Percentiles rank a stretch among this genome's conserved stretches.
phyloP scores from a whole-genome alignment of 495 filamentous ascomycete species.

The Hyaloscypha finlandica region DNA sequence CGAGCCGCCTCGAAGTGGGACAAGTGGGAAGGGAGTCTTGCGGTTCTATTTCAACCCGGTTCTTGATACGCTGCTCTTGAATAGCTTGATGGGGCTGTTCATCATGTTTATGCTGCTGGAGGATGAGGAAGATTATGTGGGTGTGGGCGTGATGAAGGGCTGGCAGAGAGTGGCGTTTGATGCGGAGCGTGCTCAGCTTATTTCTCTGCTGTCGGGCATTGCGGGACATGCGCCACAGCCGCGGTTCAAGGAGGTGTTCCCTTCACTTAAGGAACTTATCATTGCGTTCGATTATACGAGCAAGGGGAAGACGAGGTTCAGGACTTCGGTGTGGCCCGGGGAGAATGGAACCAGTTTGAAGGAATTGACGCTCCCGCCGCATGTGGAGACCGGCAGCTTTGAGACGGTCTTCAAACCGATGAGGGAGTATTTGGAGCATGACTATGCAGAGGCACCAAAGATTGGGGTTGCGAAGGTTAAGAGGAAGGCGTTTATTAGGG shows the following conservation, averaged over 20 bases:
- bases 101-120: constrained; percentile 33
- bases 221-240: constrained; percentile 27
- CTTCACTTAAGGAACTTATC: constrained; percentile 24
- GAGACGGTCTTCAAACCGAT: constrained; percentile 27
- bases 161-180: constrained; percentile 32
- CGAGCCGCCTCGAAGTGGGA: constrained; percentile 12
- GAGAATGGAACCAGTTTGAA: constrained; percentile 29
- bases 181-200: constrained; percentile 32
- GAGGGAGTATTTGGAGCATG: constrained; percentile 24
- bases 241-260: constrained; percentile 29
- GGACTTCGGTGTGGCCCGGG: constrained; percentile 33
- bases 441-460: constrained; percentile 21
- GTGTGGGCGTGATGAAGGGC: constrained; percentile 25
- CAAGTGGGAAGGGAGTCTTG: constrained; percentile 24
- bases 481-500: constrained; percentile 28
- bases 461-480: constrained; percentile 26
- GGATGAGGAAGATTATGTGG: constrained; percentile 21
- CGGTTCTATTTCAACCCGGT: constrained; percentile 30
- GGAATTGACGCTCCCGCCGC: not conserved
- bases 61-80: constrained; percentile 28
- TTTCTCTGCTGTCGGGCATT: constrained; percentile 28
- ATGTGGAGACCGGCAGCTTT: constrained; percentile 2
- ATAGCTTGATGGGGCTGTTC: constrained; percentile 31
- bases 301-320: constrained; percentile 30
- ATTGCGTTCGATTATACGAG: constrained; percentile 29